Evolutionary conservation across 306 rosid genomes (phyloP), one percentile per base, ranked within the genome.

Genomic region (Oemleria cerasiformis): DNA sequence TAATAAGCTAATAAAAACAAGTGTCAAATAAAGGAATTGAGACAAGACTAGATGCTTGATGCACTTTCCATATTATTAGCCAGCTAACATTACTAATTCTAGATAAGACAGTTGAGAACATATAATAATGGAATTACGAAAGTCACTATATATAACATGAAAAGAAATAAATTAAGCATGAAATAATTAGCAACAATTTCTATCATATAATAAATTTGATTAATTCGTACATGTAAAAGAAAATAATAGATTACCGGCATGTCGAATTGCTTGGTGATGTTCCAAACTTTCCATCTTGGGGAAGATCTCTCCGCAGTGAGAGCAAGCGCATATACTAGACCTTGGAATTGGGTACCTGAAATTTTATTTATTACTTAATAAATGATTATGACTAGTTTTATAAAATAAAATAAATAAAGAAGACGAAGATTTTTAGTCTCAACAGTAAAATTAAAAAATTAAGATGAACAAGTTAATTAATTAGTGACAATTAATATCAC

Each of bases 231-330:
- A 23, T 30, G 36, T 51, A 23, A 51, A 25, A 20, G 12, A 11
- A 30, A 8, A 58, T 8, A 34, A 34, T 19, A 42, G 12, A 2
- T 41, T 91, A 95, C 99, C 99, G 9, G 99, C 97, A 79, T 95
- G 99, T 41, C 92, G 97, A 83, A 87, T 80, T 67, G 91, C 89
- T 75, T 91, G 97, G 80, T 95, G 99, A 84, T 87, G 92, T 78
- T 95, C 96, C 82, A 91, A 78, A 73, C 86, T 89, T 77, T 95
- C 99, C 59, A 84, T 72, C 79, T 95, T 91, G 2, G 96, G 88
- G 81, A 95, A 95, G 13, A 88, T 82, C 77, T 95, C 97, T 61
- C 99, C 99, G 62, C 99, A 95, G n/a, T 85, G 88, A 73, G 97
- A 77, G 75, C 99, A 95, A 59, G 88, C 77, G 76, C 96, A 84